Conservation (phyloP, 1,284 basidiomycete species). For the Apiotrichum montevideense region DNA sequence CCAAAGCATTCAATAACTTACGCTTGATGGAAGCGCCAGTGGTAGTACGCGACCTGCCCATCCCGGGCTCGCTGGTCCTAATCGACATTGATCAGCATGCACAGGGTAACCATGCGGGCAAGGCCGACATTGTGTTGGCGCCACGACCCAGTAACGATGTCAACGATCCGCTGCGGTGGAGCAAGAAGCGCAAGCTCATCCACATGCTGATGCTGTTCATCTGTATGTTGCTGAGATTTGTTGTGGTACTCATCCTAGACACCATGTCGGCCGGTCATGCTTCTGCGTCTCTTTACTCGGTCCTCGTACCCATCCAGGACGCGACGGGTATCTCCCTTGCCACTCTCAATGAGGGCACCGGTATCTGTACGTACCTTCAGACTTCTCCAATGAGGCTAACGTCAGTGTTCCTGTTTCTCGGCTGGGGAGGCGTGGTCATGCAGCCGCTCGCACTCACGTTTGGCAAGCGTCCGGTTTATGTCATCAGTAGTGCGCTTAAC, state of each 20-base stretch:
- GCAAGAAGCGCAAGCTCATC: constrained; percentile 16
- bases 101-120: background rate
- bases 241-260: constrained; percentile 1
- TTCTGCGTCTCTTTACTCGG: constrained; percentile 17
- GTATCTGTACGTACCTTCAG: constrained; percentile 12
- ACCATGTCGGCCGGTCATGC: constrained; percentile 13
- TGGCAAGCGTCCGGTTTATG: constrained; percentile 23
- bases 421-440: constrained; percentile 23
- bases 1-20: too few species aligned
- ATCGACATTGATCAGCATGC: constrained; percentile 10
- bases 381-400: background rate
- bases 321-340: constrained; percentile 17
- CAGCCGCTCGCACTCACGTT: constrained; percentile 23
- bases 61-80: constrained; percentile 21
- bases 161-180: constrained; percentile 25
- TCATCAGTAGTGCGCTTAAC: constrained; percentile 10
- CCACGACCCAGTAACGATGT: constrained; percentile 19
- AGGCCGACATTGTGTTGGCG: constrained; percentile 17
- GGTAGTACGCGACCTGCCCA: constrained; percentile 7
- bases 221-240: constrained; percentile 5
- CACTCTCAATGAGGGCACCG: constrained; percentile 22
- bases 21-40: too few species aligned
- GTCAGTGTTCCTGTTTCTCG: constrained; percentile 23
- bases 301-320: constrained; percentile 19
- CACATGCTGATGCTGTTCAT: constrained; percentile 16